Evolutionary conservation across 345 rosid species (phyloP).

Genomic region (Eucalyptus curtisii): DNA sequence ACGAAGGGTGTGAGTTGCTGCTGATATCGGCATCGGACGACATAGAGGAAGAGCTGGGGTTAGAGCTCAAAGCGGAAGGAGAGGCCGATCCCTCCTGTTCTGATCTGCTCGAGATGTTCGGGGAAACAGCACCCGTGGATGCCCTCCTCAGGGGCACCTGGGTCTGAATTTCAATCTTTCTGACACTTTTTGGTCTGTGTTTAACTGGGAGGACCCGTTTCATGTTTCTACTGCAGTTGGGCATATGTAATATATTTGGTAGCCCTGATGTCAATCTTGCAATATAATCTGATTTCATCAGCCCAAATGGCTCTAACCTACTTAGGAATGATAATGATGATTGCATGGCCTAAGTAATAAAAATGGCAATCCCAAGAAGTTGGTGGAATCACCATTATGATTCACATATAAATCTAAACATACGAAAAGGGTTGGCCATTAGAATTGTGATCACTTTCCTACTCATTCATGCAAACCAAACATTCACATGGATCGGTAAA

Average conservation of each 20-base stretch:
- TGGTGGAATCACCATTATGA: background rate
- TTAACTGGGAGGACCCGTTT: background rate
- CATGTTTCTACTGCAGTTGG: background rate
- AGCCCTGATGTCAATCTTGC: fast-evolving
- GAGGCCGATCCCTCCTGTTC: too few species aligned
- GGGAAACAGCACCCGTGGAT: conserved; percentile 12
- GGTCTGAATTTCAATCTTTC: conserved; percentile 2
- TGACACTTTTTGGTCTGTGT: background rate
- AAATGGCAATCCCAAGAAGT: background rate
- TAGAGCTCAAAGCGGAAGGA: too few species aligned
- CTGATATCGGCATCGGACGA: too few species aligned
- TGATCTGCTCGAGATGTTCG: conserved; percentile 34
- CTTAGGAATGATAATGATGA: background rate
- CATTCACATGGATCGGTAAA: fast-evolving
- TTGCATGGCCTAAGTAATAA: background rate
- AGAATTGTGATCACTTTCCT: fast-evolving
- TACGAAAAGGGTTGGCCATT: background rate
- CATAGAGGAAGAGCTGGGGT: too few species aligned
- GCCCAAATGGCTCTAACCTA: background rate
- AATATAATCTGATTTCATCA: too few species aligned
- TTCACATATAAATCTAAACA: background rate
- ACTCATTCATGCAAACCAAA: background rate
- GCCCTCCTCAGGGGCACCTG: conserved; percentile 50
- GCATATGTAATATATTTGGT: background rate
- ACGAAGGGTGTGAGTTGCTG: too few species aligned